Conservation (phyloP, 345 rosid genomes). For the Eucalyptus tenuipes region DNA sequence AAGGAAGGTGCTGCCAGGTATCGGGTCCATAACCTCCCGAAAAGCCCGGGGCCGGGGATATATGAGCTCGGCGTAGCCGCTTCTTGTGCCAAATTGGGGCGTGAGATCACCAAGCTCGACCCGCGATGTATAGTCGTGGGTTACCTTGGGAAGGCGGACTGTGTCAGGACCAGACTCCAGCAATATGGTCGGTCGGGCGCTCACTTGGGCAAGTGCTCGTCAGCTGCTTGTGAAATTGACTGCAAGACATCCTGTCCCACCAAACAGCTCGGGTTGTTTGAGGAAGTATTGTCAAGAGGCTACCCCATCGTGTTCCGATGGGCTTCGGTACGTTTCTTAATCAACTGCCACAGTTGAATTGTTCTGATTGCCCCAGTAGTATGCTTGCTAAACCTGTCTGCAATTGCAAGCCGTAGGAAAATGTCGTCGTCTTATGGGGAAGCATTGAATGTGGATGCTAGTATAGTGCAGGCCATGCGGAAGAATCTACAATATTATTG, state of each 20-base stretch:
- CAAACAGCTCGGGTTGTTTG: constrained; percentile 23
- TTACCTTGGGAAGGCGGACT: constrained; percentile 87
- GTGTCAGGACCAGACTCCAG: constrained; percentile 70
- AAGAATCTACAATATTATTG: not conserved
- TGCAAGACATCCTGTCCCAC: not conserved
- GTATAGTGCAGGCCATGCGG: not conserved
- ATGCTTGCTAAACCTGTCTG: not conserved
- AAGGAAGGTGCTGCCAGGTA: constrained; percentile 69
- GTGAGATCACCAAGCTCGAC: constrained; percentile 23
- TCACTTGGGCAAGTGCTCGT: constrained; percentile 38
- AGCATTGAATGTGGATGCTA: not conserved
- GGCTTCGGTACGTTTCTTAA: constrained; percentile 44
- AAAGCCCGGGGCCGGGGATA: constrained; percentile 36
- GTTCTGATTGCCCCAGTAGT: not conserved
- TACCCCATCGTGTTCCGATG: constrained; percentile 52
- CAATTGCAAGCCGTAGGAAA: not conserved
- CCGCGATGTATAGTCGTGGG: constrained; percentile 29
- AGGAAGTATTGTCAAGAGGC: constrained; percentile 41
- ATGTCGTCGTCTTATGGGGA: not conserved
- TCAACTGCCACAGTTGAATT: not conserved
- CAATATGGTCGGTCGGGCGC: constrained; percentile 71
- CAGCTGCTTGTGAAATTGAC: not conserved
- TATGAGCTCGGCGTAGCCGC: constrained; percentile 64
- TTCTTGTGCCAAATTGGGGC: constrained; percentile 5
- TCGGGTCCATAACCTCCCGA: constrained; percentile 72